Conservation (phyloP, 2,329 filamentous ascomycete species). For the Botryotinia convoluta region DNA sequence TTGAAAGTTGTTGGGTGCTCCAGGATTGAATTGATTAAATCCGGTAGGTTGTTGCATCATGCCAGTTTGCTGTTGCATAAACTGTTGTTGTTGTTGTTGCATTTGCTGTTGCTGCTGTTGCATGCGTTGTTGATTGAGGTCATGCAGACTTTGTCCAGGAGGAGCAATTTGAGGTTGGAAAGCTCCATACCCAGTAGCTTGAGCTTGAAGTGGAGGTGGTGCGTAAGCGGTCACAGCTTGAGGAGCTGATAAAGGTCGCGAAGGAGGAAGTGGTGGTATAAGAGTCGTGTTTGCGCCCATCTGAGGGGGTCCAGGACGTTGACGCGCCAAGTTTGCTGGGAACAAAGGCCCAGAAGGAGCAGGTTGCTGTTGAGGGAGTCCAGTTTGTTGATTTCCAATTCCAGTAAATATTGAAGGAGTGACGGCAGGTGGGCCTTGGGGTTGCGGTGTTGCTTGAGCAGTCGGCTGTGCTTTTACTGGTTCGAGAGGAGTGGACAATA, state of each 20-base stretch:
- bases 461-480: conserved; percentile 46
- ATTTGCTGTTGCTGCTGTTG: conserved; percentile 63
- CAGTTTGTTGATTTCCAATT: conserved; percentile 49
- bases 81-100: conserved; percentile 65
- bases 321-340: conserved; percentile 52
- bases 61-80: conserved; percentile 42
- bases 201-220: conserved; percentile 73
- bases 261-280: conserved; percentile 71
- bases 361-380: conserved; percentile 36
- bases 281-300: conserved; percentile 56
- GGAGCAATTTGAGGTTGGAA: conserved; percentile 64
- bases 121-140: conserved; percentile 51
- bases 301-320: conserved; percentile 70
- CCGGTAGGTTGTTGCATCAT: conserved; percentile 40
- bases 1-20: conserved; percentile 22
- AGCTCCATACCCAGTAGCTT: conserved; percentile 65
- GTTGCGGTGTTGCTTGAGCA: conserved; percentile 32
- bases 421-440: conserved; percentile 46
- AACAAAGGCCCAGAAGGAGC: conserved; percentile 20
- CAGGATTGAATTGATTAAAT: conserved; percentile 41
- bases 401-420: conserved; percentile 58
- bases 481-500: conserved; percentile 58
- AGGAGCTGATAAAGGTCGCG: conserved; percentile 81
- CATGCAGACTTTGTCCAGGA: conserved; percentile 72
- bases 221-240: conserved; percentile 74